Base-by-base conservation (phyloP, 257 asterid genomes). In the Scutellaria galericulata region DNA sequence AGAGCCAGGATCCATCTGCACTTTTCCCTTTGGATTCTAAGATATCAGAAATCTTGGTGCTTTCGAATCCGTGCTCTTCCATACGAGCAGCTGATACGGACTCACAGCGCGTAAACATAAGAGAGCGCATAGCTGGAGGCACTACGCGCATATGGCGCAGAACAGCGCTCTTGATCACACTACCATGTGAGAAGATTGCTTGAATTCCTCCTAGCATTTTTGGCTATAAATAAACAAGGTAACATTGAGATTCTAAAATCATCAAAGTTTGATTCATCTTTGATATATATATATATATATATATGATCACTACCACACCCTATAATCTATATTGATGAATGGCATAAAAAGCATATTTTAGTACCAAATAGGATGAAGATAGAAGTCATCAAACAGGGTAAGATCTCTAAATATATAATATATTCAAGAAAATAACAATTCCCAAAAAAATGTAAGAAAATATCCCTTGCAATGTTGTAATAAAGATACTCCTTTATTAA, bases 1-100 rank as follows among this genome's bases (percentile, higher is more conserved):
- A 93, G 13, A 93, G 97, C 98, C 98, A 93, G 35, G 98, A 93
- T 37, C 98, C 98, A 76, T 93, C 98, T 0, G 93, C 98, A 12
- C 74, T 74, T 81, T 89, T 90, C 66, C 98, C 98, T 76, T 93
- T 93, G 69, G 79, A 70, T 53, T 82, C 57, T 69, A 90, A 45
- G 74, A 93, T 40, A 72, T 93, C 98, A 7, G 93, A 80, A 35
- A 93, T 91, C 7, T 77, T 93, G 68, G 96, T 86, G 83, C 98
- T 91, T 51, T 93, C 98, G 54, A 93, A 93, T 14, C 97, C 97
- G 20, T 87, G 96, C 84, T 93, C 98, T 83, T 90, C 98, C 12
- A 93, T 89, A 5, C 82, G 86, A 73, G 91, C 89, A 66, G 96
- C 80, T 9, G 92, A 82, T 20, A 90, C 73, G 9, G 97, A 85